Conservation (phyloP, 108 stramenopile species). For the Stephanodiscus minutulus region DNA sequence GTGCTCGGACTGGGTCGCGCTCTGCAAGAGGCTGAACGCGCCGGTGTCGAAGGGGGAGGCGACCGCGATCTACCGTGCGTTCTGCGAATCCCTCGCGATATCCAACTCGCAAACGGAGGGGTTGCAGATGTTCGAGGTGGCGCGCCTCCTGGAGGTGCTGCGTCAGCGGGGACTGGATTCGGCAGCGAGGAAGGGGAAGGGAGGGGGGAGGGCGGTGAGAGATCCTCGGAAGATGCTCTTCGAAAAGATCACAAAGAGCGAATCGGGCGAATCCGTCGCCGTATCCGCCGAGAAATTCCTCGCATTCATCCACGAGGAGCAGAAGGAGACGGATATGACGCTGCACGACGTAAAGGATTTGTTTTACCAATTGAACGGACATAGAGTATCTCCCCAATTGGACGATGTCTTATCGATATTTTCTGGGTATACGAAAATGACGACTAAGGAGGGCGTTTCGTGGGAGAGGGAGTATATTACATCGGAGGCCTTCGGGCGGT, state of each 20-base stretch:
- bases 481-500: constrained; percentile 56
- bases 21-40: constrained; percentile 62
- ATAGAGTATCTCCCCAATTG: constrained; percentile 20
- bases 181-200: not conserved
- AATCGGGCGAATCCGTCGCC: constrained; percentile 19
- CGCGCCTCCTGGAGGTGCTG: constrained; percentile 29
- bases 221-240: constrained; percentile 39
- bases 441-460: constrained; percentile 23
- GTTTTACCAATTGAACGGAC: constrained; percentile 58
- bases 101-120: constrained; percentile 19
- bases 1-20: constrained; percentile 50
- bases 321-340: constrained; percentile 56
- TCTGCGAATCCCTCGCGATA: constrained; percentile 22
- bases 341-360: constrained; percentile 61
- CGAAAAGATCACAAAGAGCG: constrained; percentile 17
- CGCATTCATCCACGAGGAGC: constrained; percentile 61
- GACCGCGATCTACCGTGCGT: constrained; percentile 25
- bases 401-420: constrained; percentile 27
- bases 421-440: constrained; percentile 6
- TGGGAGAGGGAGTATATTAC: constrained; percentile 58
- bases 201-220: not conserved
- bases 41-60: constrained; percentile 47
- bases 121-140: constrained; percentile 27
- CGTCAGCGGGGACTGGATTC: constrained; percentile 11
- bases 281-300: constrained; percentile 69